Evolutionary conservation across 2,329 filamentous ascomycete genomes (phyloP), one percentile per base, ranked within the genome.

Genomic region (Sporothrix curviconia): DNA sequence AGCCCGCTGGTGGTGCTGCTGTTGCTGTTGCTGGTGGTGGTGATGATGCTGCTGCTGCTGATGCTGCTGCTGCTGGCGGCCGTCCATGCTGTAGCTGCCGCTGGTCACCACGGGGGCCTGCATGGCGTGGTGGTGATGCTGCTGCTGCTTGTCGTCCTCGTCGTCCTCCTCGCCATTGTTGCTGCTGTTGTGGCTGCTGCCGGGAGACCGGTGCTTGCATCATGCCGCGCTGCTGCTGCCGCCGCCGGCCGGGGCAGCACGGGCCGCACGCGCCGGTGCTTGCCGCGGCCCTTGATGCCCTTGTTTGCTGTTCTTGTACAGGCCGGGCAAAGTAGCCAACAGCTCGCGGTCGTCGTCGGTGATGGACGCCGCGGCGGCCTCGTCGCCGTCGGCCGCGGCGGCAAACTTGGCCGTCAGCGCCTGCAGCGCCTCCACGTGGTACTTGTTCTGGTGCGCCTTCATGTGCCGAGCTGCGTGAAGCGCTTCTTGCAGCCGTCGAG

Each of bases 281-380:
- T 94, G 43, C 94, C 94, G 46, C 94, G 85, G 11, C 94, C 94
- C 73, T 96, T 97, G 77, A 97, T 96, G 1, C 94, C 94, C 72
- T 96, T 96, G 80, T 97, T n/a, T 97, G 74, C 88, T 92, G 74
- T 97, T 95, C 77, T 95, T 96, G 79, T 96, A 96, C n/a, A 96
- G 78, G 0, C 80, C 80, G 4, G n/a, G 85, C 81, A 68, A 97
- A 94, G 73, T 96, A 95, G 64, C 34, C 82, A 76, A 88, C 90
- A 96, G 77, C 59, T 90, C 86, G 60, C 82, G 85, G 66, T 96
- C 90, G 19, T 56, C 56, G 14, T 30, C 34, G 3, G 60, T 59
- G 24, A 63, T 61, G 22, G 55, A 19, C 5, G 74, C 71, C 37
- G 85, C 78, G 0, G 80, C 76, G n/a, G 92, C 82, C 5, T 77